phyloP scores from a whole-genome alignment of 2,329 filamentous ascomycete genomes.

The Fusarium solani-melongenae region DNA sequence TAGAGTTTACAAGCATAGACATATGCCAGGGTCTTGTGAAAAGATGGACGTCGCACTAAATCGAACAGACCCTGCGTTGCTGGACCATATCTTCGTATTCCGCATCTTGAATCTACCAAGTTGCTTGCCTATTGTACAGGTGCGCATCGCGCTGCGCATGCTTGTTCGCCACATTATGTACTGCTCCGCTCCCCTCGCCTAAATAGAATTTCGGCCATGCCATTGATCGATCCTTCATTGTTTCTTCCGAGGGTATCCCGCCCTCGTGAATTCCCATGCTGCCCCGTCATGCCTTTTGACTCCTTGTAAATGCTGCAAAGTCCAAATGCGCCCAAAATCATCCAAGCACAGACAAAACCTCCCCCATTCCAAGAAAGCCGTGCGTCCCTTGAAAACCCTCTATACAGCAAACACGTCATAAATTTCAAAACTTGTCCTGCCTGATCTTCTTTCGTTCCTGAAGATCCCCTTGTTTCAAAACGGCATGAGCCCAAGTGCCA shows the following conservation, averaged over 20 bases:
- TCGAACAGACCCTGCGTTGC: neutral
- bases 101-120: neutral
- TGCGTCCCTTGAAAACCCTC: constrained; percentile 7
- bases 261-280: constrained; percentile 22
- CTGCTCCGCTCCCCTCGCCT: neutral
- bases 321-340: constrained; percentile 20
- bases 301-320: constrained; percentile 36
- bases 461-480: constrained; percentile 3
- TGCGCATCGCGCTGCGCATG: neutral
- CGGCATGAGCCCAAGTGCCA: neutral
- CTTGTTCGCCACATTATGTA: constrained; percentile 21
- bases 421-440: neutral
- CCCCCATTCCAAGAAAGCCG: neutral
- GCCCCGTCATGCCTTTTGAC: constrained; percentile 14
- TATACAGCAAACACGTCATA: constrained; percentile 1
- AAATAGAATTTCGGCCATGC: neutral
- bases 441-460: neutral
- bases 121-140: constrained; percentile 25
- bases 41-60: neutral
- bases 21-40: neutral
- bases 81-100: constrained; percentile 5
- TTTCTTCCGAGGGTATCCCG: constrained; percentile 23
- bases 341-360: neutral
- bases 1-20: constrained; percentile 14
- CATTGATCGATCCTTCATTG: constrained; percentile 4